Conservation (phyloP, 208 protist species). For the Plasmodiophora brassicae region DNA sequence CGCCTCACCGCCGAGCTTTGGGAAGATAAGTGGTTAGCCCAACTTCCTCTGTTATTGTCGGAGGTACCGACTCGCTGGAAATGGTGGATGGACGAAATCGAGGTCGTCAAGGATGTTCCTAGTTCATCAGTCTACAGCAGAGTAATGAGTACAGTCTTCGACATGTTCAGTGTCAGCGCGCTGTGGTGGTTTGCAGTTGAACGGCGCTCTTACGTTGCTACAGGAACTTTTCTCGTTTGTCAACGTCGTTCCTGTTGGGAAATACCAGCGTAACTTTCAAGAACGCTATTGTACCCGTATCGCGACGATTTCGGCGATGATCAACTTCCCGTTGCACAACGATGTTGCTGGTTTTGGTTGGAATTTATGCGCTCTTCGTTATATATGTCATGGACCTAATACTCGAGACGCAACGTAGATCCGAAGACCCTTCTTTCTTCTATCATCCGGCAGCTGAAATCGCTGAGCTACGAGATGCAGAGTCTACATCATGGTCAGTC, state of each 20-base stretch:
- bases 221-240: background rate
- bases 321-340: background rate
- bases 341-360: background rate
- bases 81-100: constrained; percentile 4
- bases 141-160: background rate
- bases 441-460: background rate
- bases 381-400: background rate
- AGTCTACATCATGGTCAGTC: background rate
- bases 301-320: background rate
- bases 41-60: background rate
- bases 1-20: background rate
- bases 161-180: background rate
- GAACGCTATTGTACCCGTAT: background rate
- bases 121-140: background rate
- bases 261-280: background rate
- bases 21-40: background rate
- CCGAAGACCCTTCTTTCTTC: background rate
- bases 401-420: background rate
- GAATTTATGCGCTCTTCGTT: background rate
- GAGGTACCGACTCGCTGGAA: background rate
- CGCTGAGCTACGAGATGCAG: background rate
- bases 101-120: background rate
- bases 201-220: background rate
- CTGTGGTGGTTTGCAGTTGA: background rate
- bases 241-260: background rate